A percentile compares a stretch with the other conserved stretches of the same genome.
Evolutionary conservation across 106 monocot genomes (phyloP).

Genomic region (Agapanthus africanus): DNA sequence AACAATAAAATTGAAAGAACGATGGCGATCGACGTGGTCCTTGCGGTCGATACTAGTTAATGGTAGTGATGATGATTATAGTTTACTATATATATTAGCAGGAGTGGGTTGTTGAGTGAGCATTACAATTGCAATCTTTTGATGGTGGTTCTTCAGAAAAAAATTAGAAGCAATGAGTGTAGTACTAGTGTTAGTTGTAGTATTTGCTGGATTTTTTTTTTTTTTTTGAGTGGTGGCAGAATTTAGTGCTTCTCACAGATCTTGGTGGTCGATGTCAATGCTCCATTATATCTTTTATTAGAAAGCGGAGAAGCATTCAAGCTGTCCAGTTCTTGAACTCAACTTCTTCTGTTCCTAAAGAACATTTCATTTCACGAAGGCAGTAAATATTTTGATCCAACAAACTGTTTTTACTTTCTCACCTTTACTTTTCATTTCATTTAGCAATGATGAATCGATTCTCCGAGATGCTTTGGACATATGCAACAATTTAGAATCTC

Average conservation of each 20-base stretch:
- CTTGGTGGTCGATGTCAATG: neutral
- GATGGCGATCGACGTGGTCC: neutral
- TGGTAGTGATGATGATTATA: neutral
- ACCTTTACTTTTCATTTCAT: too few relatives aligned
- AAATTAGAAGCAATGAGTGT: neutral
- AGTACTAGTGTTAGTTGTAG: neutral
- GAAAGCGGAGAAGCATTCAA: neutral
- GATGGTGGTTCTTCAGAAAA: neutral
- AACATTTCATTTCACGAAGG: neutral
- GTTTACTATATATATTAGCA: too few relatives aligned
- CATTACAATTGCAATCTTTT: too few relatives aligned
- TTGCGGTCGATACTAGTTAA: neutral
- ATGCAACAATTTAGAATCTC: too few relatives aligned
- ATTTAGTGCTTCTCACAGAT: neutral
- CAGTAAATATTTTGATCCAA: too few relatives aligned
- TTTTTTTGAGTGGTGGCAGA: neutral
- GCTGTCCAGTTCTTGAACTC: neutral
- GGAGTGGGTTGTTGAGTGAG: too few relatives aligned
- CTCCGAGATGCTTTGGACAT: too few relatives aligned
- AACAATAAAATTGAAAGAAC: neutral
- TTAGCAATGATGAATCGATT: too few relatives aligned
- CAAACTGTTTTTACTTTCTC: too few relatives aligned
- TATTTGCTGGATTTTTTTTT: neutral
- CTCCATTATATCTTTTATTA: too few relatives aligned
- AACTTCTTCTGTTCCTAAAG: neutral